Evolutionary conservation across 345 rosid genomes (phyloP).

Genomic region (Excoecaria agallocha): DNA sequence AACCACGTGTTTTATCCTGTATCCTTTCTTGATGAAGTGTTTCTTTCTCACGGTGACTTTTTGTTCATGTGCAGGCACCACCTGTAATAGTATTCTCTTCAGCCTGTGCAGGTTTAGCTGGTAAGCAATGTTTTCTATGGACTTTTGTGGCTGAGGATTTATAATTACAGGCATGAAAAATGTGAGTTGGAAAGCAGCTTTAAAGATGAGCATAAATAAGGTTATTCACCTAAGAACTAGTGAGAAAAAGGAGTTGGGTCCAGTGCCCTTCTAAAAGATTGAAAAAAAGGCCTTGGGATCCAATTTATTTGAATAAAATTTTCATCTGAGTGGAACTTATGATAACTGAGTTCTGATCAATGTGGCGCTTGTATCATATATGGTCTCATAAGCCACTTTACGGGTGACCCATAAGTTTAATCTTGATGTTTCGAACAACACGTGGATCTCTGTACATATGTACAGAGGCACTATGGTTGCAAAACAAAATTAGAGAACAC

Average conservation of each 20-base stretch:
- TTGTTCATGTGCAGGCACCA: conserved; percentile 65
- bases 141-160: not conserved
- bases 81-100: conserved; percentile 92
- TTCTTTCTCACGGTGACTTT: not conserved
- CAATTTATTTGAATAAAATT: conserved; percentile 1
- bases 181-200: not conserved
- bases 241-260: not conserved
- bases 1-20: not conserved
- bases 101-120: conserved; percentile 86
- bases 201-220: not conserved
- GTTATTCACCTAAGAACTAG: not conserved
- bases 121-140: conserved; percentile 32
- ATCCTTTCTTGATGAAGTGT: not conserved
- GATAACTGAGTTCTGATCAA: not conserved
- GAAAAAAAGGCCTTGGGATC: not conserved
- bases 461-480: not conserved
- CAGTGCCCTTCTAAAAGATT: too few relatives aligned
- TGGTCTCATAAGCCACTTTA: not conserved
- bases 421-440: not conserved
- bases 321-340: too few relatives aligned
- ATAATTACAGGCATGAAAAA: not conserved
- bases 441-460: not conserved
- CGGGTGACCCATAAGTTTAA: not conserved
- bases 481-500: not conserved
- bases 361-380: not conserved